Evolutionary conservation across 305 asterid species (phyloP), one percentile per base, ranked within the genome.

Genomic region (Withania somnifera): DNA sequence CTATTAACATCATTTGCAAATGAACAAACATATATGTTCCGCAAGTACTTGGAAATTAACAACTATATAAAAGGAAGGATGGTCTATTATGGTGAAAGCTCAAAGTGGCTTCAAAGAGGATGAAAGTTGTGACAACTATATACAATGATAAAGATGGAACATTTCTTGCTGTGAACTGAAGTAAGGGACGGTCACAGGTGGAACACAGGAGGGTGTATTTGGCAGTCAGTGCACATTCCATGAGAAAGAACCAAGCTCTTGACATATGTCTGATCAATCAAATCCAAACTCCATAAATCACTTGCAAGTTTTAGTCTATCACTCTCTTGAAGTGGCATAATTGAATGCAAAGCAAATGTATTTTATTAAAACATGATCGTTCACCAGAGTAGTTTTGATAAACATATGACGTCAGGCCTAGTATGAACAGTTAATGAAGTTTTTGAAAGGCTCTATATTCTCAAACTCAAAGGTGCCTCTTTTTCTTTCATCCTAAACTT

Each of bases 201-300:
- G n/a, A 69, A 22, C 11, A 69, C 36, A 69, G 78, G 78, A 20
- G 56, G 34, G 13, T 40, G 53, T 69, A 42, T 69, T 42, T 69
- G 24, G n/a, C n/a, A n/a, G n/a, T 64, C 78, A 32, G 26, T 32
- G 73, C 24, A 64, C 36, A 69, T 3, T 54, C 78, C 78, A 42
- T 3, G 2, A 11, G 5, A 40, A 69, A 40, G 20, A 40, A 69
- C 22, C 78, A 69, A 69, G 78, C 56, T 69, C 78, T 40, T 20
- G 78, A 40, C 78, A 69, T 20, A 20, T 40, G 78, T 20, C 78
- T 40, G 36, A 69, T 40, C 78, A 69, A 69, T 36, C 53, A 68
- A 69, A 69, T 69, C 56, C 78, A 22, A 69, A 69, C 56, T 69
- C 32, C 77, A 68, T 68, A 40, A 42, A 69, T 69, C 78, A 69